Conservation (phyloP, 176 grass and related monocot genomes). For the Oryza rufipogon region DNA sequence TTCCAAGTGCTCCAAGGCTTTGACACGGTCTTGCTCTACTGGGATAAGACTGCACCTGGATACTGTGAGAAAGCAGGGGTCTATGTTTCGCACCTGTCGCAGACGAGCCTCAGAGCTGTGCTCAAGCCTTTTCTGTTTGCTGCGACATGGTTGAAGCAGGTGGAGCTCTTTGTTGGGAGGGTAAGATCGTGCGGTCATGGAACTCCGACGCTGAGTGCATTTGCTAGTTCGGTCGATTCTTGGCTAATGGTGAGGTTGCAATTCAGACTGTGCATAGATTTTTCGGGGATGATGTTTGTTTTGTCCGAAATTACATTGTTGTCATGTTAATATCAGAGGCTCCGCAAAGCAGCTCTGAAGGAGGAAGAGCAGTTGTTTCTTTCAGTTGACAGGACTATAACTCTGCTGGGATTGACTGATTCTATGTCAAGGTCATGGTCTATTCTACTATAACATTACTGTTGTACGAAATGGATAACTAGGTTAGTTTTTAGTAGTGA, state of each 20-base stretch:
- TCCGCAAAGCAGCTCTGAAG: conserved; percentile 72
- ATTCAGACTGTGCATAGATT: conserved; percentile 1
- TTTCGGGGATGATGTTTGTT: conserved; percentile 1
- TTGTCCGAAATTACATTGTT: conserved; percentile 21
- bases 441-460: conserved; percentile 4
- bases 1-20: conserved; percentile 85
- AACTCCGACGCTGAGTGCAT: conserved; percentile 66
- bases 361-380: conserved; percentile 64
- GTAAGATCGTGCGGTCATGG: conserved; percentile 22
- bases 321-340: conserved; percentile 59
- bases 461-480: conserved; percentile 12
- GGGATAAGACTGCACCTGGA: conserved; percentile 45
- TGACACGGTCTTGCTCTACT: conserved; percentile 59
- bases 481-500: neutral
- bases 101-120: conserved; percentile 55
- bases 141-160: conserved; percentile 75
- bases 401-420: conserved; percentile 73
- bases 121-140: conserved; percentile 67
- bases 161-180: conserved; percentile 74
- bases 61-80: conserved; percentile 62
- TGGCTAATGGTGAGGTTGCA: conserved; percentile 73
- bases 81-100: conserved; percentile 62
- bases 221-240: conserved; percentile 71
- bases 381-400: conserved; percentile 50
- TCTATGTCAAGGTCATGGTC: conserved; percentile 74